Percentiles rank a stretch among this genome's conserved stretches.
Evolutionary conservation across 108 stramenopile species (phyloP).

Genomic region (Seminavis robusta): DNA sequence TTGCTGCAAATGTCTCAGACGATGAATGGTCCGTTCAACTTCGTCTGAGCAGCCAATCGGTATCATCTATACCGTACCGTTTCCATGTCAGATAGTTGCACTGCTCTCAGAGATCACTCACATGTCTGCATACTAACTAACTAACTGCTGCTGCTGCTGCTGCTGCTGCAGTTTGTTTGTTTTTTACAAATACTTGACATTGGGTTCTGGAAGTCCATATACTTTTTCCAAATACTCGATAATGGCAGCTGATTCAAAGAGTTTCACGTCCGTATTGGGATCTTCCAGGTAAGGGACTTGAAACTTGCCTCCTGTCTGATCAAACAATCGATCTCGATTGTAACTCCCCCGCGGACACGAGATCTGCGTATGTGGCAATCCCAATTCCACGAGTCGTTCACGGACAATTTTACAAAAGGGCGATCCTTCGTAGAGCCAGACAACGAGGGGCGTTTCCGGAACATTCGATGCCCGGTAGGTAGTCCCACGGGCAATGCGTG

Average conservation of each 20-base stretch:
- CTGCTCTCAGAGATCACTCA: no score
- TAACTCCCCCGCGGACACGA: constrained; percentile 30
- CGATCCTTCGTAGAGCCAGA: constrained; percentile 39
- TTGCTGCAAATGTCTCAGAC: no score
- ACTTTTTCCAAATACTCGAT: constrained; percentile 52
- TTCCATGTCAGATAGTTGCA: no score
- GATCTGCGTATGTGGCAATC: constrained; percentile 22
- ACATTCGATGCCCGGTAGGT: constrained; percentile 67
- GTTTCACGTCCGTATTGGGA: constrained; percentile 49
- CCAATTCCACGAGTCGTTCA: constrained; percentile 17
- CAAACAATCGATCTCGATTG: constrained; percentile 27
- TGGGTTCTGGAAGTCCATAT: constrained; percentile 27
- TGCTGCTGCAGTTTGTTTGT: no score
- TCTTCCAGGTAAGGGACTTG: constrained; percentile 68
- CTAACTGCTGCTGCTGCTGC: no score
- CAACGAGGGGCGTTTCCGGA: constrained; percentile 35
- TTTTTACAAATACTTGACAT: constrained; percentile 4
- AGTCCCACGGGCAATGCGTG: constrained; percentile 43
- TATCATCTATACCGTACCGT: no score
- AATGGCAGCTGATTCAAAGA: constrained; percentile 67
- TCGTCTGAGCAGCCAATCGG: no score
- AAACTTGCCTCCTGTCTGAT: constrained; percentile 21
- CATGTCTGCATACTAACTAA: no score
- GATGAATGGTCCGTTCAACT: no score
- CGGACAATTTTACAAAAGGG: constrained; percentile 32